Base-by-base conservation (phyloP, 805 yeast genomes). In the Tetrapisispora fleetii region DNA sequence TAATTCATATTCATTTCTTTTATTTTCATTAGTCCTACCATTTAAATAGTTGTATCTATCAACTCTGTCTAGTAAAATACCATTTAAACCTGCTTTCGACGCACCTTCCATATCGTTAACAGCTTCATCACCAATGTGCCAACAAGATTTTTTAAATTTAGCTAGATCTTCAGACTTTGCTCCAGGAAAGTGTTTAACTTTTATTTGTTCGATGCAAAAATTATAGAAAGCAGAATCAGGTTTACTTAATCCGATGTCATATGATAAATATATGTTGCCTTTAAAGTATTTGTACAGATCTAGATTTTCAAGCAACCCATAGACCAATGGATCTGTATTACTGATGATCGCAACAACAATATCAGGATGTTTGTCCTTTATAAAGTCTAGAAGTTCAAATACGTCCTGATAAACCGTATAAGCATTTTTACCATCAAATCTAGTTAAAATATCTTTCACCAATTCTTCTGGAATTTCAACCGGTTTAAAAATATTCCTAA, bases 61-160 rank as follows among this genome's bases (percentile, higher is more conserved):
- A 4, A 56, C 51, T 54, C 85, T 68, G 56, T 80, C 84, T 4
- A 81, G 48, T 22, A 77, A 63, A 0, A 83, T 65, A 5, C 83
- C 79, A 47, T 77, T 78, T 78, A 87, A 77, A 0, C 89, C 89
- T 1, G 81, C 72, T 24, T 63, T 60, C 17, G 67, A 60, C 0
- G 81, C 70, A 2, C 80, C 83, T 14, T 67, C 56, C 48, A 76
- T 67, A 58, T 83, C 91, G 45, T 78, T 77, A 8, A 63, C 64
- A 36, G 70, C 60, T 53, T 76, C 79, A 58, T 83, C 90, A 0
- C 91, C 91, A 43, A 82, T 65, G 59, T 83, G 91, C 85, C 85
- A 82, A 44, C 70, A 61, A 13, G 56, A 52, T 10, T 48, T 44
- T 30, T 58, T 50, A 46, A 65, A 49, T 14, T 58, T 54, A 16